Percentiles rank a stretch among this genome's conserved stretches.
Evolutionary conservation across 2,329 filamentous ascomycete species (phyloP).

Genomic region (Epichloe sibirici): DNA sequence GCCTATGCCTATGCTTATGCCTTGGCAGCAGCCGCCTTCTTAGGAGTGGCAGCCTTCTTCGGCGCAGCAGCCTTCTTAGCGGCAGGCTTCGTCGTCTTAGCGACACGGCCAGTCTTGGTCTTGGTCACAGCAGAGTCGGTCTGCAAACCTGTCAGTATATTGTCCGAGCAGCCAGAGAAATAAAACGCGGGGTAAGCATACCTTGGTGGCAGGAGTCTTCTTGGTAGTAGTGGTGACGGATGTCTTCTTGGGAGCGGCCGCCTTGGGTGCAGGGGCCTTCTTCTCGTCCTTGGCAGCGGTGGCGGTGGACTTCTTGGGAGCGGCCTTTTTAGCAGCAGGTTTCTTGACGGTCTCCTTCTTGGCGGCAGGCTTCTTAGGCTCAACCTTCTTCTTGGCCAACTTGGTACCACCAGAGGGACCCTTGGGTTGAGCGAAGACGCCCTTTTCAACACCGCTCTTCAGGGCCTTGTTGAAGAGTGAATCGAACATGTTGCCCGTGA

Average conservation of each 20-base stretch:
- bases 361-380: constrained; percentile 25
- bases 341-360: constrained; percentile 22
- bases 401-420: constrained; percentile 85
- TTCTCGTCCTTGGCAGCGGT: constrained; percentile 15
- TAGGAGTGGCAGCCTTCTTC: constrained; percentile 32
- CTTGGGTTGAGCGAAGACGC: constrained; percentile 81
- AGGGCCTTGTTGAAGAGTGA: constrained; percentile 79
- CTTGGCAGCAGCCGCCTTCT: constrained; percentile 33
- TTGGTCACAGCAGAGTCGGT: constrained; percentile 52
- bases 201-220: constrained; percentile 10
- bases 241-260: constrained; percentile 11
- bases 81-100: constrained; percentile 47
- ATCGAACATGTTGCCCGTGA: constrained; percentile 45
- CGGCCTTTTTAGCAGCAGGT: constrained; percentile 19
- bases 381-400: constrained; percentile 65
- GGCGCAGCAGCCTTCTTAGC: constrained; percentile 34
- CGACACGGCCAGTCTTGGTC: constrained; percentile 78
- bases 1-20: constrained; percentile 27
- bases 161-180: neutral
- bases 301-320: constrained; percentile 17
- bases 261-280: constrained; percentile 22
- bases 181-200: neutral
- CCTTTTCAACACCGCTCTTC: constrained; percentile 72
- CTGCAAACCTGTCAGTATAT: constrained; percentile 1
- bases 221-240: neutral